A percentile compares a stretch with the other conserved stretches of the same genome.
These are phyloP conservation scores for Talaromyces marneffei DNA, from an alignment of 2,329 filamentous ascomycete genomes.

Conservation along the genomic window DNA sequence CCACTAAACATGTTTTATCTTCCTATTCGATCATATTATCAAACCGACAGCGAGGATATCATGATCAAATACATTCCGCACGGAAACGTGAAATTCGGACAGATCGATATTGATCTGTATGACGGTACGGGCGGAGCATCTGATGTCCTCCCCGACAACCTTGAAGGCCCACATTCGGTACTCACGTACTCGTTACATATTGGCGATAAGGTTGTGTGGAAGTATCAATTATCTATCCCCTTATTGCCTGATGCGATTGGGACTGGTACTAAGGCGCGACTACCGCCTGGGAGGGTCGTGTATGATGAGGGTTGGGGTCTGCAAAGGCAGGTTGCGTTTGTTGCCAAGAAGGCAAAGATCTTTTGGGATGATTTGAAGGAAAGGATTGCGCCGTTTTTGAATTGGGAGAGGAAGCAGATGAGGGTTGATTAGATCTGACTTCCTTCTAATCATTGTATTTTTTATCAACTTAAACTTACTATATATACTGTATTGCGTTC, in stretches of 20 bases:
- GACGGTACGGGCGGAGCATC: constrained; percentile 34
- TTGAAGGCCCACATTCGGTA: constrained; percentile 45
- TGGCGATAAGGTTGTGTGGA: constrained; percentile 75
- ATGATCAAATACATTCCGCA: constrained; percentile 74
- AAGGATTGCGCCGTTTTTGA: constrained; percentile 17
- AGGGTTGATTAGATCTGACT: constrained; percentile 16
- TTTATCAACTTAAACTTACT: too few species aligned
- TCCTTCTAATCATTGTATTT: neutral
- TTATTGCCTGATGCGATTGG: constrained; percentile 16
- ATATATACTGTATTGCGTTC: too few species aligned
- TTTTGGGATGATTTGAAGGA: constrained; percentile 13
- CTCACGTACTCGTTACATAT: constrained; percentile 78
- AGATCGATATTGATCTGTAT: constrained; percentile 68
- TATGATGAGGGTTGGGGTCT: constrained; percentile 23
- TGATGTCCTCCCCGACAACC: neutral
- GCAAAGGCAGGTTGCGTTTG: constrained; percentile 19
- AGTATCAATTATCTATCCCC: constrained; percentile 37
- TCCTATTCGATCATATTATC: constrained; percentile 74
- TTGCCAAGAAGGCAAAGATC: constrained; percentile 18
- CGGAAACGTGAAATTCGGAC: constrained; percentile 84
- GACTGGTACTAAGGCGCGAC: constrained; percentile 1
- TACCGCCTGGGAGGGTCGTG: constrained; percentile 31
- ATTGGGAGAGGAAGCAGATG: constrained; percentile 17
- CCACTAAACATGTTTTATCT: constrained; percentile 93
- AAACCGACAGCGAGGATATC: constrained; percentile 75